Evolutionary conservation across 1,284 basidiomycete species (phyloP), one percentile per base, ranked within the genome.

Genomic region (Heterobasidion occidentale): DNA sequence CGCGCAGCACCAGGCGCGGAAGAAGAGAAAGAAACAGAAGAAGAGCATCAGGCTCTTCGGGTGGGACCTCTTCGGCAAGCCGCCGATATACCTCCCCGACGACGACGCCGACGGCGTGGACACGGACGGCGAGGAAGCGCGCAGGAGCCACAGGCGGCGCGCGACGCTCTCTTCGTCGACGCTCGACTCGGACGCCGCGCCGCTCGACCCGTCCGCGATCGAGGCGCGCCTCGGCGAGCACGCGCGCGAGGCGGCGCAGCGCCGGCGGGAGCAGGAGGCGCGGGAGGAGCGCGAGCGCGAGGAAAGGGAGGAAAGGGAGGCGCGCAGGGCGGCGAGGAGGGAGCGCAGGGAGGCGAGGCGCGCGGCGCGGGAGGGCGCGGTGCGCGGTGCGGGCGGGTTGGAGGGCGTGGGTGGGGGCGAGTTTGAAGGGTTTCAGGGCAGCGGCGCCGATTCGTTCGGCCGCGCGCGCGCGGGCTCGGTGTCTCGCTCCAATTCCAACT

Each of bases 121-220:
- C 20, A 27, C 20, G 20, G 46, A 56, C 49, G 56, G 56, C 36
- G 55, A 59, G 50, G 58, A 57, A 51, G 20, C n/a, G 17, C 52
- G 38, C 14, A 54, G 35, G 53, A 17, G 52, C 33, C 17, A 36
- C 45, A 36, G 52, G 4, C 55, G 54, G 8, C 48, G 14, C n/a
- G 27, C 58, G 14, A 33, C 58, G 62, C n/a, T 45, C 58, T 77
- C 78, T 0, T 73, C 78, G 0, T 76, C 77, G 1, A 83, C 81
- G 3, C 76, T 86, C 50, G 85, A 88, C 68, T 80, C 81, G 2
- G 86, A 88, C 58, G 85, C 86, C 4, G 76, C 84, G 9, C 79
- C 79, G 0, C 70, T 88, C 34, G 83, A 85, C 56, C 66, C 77
- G 3, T 72, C 76, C 8, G 71, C 74, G 14, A 84, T 88, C 55